Base-by-base conservation (phyloP, 306 rosid genomes). In the Trifolium pratense region DNA sequence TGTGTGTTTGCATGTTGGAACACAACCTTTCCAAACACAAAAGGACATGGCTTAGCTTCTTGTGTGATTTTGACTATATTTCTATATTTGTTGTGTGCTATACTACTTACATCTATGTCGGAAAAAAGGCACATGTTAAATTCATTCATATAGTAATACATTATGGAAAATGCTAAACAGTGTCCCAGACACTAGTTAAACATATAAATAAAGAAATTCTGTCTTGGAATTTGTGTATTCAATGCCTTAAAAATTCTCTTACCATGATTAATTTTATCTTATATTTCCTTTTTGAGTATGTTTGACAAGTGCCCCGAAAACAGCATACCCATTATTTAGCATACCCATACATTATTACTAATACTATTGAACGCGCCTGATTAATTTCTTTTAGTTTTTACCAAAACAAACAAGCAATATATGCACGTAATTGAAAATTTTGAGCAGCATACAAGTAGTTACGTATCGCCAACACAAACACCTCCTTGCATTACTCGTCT, bases 21-120 rank as follows among this genome's bases (percentile, higher is more conserved):
- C 9, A 52, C 67, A 79, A 67, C 43, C 18, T 70, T 26, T 75
- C 67, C 57, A 67, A 72, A 66, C 45, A 75, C 84, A 76, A 69
- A 45, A 73, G 20, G 49, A 66, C 78, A 71, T 58, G 40, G 15
- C 32, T 3, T 3, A 5, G n/a, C 32, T 76, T 53, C 5, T 67
- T 76, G 67, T 76, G 58, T 67, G 29, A 52, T 43, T 76, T 14
- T 65, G 52, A 6, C 46, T 10, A 55, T 14, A 21, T 55, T 55
- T 23, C 60, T 25, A 40, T 25, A 40, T 26, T 37, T 39, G 67
- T 20, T n/a, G 7, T 17, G 36, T 17, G 25, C 43, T 13, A 20
- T 40, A n/a, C 10, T 55, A 42, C 12, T 59, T 67, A 76, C 68
- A 31, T 57, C 40, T 49, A 49, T 43, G 49, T 4, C 15, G 49